phyloP scores from a whole-genome alignment of 768 basidiomycete genomes.

The Mycena olivaceomarginata region DNA sequence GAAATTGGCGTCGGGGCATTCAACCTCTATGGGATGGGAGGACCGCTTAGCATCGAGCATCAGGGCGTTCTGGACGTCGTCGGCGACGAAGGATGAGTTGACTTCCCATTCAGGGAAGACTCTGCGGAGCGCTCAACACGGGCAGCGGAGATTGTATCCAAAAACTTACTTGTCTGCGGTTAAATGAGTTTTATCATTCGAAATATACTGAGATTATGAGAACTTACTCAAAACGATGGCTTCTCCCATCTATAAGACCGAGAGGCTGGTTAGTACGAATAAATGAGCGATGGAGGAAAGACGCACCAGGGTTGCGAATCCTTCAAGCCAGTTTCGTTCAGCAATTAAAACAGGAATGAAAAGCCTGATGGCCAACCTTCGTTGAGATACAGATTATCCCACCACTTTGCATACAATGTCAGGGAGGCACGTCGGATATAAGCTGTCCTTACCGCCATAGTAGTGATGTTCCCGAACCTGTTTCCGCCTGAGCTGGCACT shows the following conservation, averaged over 20 bases:
- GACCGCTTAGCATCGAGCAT: constrained; percentile 11
- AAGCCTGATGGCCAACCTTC: constrained; percentile 68
- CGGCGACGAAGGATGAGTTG: constrained; percentile 86
- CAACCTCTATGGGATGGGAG: constrained; percentile 91
- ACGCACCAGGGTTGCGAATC: constrained; percentile 88
- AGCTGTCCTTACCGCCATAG: constrained; percentile 64
- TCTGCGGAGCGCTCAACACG: constrained; percentile 53
- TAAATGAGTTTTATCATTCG: not conserved
- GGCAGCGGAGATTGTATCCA: not conserved
- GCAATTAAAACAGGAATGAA: not conserved
- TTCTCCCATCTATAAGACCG: constrained; percentile 83
- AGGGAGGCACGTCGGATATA: not conserved
- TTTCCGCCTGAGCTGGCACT: not conserved
- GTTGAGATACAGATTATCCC: constrained; percentile 89
- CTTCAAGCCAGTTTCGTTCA: constrained; percentile 53
- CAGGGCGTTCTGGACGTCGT: constrained; percentile 79
- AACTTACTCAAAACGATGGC: constrained; percentile 83
- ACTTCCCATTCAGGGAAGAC: constrained; percentile 92
- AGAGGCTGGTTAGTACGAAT: not conserved
- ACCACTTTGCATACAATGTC: constrained; percentile 75
- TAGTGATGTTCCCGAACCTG: constrained; percentile 95
- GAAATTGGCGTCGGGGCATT: constrained; percentile 89
- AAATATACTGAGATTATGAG: not conserved
- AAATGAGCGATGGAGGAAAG: not conserved
- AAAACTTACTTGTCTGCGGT: constrained; percentile 69